Evolutionary conservation across 768 basidiomycete species (phyloP), one percentile per base, ranked within the genome.

Genomic region (Stropharia rugosoannulata): DNA sequence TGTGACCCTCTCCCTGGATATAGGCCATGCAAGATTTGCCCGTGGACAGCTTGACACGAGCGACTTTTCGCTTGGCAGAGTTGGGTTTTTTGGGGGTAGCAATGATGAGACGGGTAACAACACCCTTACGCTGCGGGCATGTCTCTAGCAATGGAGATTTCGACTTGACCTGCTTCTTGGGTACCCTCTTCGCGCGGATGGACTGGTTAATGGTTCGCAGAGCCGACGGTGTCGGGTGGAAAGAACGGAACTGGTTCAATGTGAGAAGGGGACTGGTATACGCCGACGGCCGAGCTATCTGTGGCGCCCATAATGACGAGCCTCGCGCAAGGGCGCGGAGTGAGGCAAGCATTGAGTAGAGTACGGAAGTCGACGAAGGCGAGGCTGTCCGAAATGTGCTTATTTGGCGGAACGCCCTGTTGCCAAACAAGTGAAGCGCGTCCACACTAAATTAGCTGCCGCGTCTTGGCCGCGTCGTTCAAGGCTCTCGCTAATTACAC

Each of bases 71-170:
- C 67, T 97, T 94, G 37, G 95, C 95, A 10, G 96, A 98, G 73
- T 99, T 99, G 59, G 97, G 97, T 68, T 99, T 99, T 79, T 94
- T 97, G 19, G 97, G 97, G 64, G 86, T 91, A 61, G 82, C 83
- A 50, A 86, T 91, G 62, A 86, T 84, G 39, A 93, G 79, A 60
- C 86, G 84, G 39, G 88, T 84, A 70, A 92, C 92, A 57, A 99
- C 95, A 45, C 92, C 97, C 67, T 97, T 97, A 64, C 85, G 84
- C 75, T 98, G 95, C 6, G 90, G 91, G 65, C 83, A 87, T 22
- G 70, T 77, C 51, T 89, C 76, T 15, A 99, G 82, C 9, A 95
- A 82, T 0, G 97, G 97, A 0, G 95, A 87, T 62, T 79, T 83
- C n/a, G 82, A 75, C 61, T 83, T 82, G 44, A 72, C 62, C 13